Percentiles rank a stretch among this genome's conserved stretches.
Evolutionary conservation across 169 alveolate species (phyloP).

Genomic region (Neospora caninum): DNA sequence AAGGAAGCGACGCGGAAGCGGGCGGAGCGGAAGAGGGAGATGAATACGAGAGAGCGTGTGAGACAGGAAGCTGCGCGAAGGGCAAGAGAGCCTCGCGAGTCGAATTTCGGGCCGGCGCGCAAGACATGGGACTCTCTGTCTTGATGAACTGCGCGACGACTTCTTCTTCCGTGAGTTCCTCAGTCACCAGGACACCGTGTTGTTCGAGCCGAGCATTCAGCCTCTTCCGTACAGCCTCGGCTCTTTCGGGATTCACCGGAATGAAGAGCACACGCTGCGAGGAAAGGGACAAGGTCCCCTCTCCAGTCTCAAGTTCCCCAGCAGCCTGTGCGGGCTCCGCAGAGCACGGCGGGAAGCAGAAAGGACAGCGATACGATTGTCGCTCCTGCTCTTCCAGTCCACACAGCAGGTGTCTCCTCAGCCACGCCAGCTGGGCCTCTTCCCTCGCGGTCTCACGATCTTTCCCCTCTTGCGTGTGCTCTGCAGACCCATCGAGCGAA

Average conservation of each 20-base stretch:
- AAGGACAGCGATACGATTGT: not conserved
- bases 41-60: not conserved
- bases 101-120: not conserved
- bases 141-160: conserved; percentile 19
- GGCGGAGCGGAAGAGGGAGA: not conserved
- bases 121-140: not conserved
- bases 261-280: not conserved
- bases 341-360: not conserved
- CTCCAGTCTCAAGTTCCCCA: not conserved
- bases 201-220: not conserved
- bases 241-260: not conserved
- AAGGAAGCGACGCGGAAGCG: not conserved
- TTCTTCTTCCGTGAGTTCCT: conserved; percentile 6
- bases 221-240: not conserved
- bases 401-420: conserved; percentile 12
- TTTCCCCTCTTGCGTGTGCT: not conserved
- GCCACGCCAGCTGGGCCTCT: conserved; percentile 23
- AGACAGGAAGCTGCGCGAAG: not conserved
- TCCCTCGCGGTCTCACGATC: not conserved
- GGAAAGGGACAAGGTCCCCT: too few relatives aligned
- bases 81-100: not conserved
- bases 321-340: not conserved
- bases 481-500: not conserved
- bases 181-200: not conserved
- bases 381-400: conserved; percentile 32